Percentiles rank a stretch among this genome's conserved stretches.
These are phyloP conservation scores for Penstemon eatonii DNA, from an alignment of 257 asterid genomes.

Conservation along the genomic window DNA sequence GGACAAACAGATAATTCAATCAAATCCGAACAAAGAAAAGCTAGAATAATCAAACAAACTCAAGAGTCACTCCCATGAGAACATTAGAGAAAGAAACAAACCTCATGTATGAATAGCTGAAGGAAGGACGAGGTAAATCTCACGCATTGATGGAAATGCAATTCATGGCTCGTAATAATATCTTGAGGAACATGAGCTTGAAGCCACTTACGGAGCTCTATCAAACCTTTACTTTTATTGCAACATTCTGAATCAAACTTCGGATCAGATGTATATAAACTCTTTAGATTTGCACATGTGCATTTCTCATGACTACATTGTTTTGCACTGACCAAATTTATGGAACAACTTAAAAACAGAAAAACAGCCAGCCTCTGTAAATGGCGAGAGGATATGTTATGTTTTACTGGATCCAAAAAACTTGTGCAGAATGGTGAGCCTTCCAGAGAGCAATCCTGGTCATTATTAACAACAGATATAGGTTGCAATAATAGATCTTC, in stretches of 20 bases:
- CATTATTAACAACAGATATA: constrained; percentile 39
- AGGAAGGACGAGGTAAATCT: constrained; percentile 65
- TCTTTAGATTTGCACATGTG: constrained; percentile 28
- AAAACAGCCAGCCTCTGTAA: constrained; percentile 69
- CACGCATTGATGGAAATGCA: constrained; percentile 43
- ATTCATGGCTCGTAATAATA: constrained; percentile 40
- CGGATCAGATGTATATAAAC: constrained; percentile 29
- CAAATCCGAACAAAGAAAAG: constrained; percentile 10
- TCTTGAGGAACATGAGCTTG: constrained; percentile 51
- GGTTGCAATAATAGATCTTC: constrained; percentile 60
- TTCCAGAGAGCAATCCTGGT: constrained; percentile 49
- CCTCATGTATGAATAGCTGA: constrained; percentile 89
- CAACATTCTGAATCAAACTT: constrained; percentile 35
- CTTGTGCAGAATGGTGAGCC: constrained; percentile 74
- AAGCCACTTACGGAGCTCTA: constrained; percentile 71
- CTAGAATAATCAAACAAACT: neutral
- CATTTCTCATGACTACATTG: constrained; percentile 32
- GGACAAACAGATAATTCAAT: neutral
- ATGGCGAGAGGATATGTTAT: constrained; percentile 43
- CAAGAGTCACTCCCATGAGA: constrained; percentile 9
- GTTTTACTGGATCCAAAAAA: constrained; percentile 38
- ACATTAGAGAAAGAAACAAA: constrained; percentile 36
- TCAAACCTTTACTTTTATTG: constrained; percentile 41
- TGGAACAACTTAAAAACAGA: constrained; percentile 69
- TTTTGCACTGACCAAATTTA: constrained; percentile 40